Evolutionary conservation across 2,329 filamentous ascomycete species (phyloP).

Genomic region (Teratosphaeria epicoccoides): DNA sequence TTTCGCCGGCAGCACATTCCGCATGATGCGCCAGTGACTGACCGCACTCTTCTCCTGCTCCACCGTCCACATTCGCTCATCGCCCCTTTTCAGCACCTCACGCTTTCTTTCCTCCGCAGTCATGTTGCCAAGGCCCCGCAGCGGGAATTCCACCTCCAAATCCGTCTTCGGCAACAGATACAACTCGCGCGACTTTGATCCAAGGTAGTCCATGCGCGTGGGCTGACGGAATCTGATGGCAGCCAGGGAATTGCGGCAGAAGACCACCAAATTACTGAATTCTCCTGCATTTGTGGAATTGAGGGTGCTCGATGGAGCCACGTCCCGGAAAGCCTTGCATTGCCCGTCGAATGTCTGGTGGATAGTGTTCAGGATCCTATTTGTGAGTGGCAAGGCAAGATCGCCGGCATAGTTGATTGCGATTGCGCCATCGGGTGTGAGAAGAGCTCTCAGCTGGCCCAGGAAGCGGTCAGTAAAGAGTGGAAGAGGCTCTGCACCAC

Average conservation of each 20-base stretch:
- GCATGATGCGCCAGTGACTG: slow-evolving; percentile 89
- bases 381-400: slow-evolving; percentile 62
- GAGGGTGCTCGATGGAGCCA: slow-evolving; percentile 36
- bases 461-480: slow-evolving; percentile 86
- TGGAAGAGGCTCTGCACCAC: slow-evolving; percentile 77
- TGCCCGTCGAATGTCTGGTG: slow-evolving; percentile 63
- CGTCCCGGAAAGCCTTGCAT: slow-evolving; percentile 84
- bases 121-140: not conserved
- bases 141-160: slow-evolving; percentile 39
- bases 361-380: slow-evolving; percentile 74
- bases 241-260: slow-evolving; percentile 60
- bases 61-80: slow-evolving; percentile 55
- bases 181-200: slow-evolving; percentile 56
- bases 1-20: slow-evolving; percentile 61
- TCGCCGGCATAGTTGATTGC: slow-evolving; percentile 97
- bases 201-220: slow-evolving; percentile 54
- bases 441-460: slow-evolving; percentile 54
- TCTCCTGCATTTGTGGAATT: slow-evolving; percentile 39
- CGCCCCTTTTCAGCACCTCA: slow-evolving; percentile 39
- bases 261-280: slow-evolving; percentile 94
- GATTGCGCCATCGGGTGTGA: slow-evolving; percentile 70
- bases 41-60: slow-evolving; percentile 68
- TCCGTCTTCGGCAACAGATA: slow-evolving; percentile 67
- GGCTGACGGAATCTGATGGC: slow-evolving; percentile 54
- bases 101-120: slow-evolving; percentile 25